Evolutionary conservation across 1,284 basidiomycete genomes (phyloP), one percentile per base, ranked within the genome.

Genomic region (Flammula alnicola): DNA sequence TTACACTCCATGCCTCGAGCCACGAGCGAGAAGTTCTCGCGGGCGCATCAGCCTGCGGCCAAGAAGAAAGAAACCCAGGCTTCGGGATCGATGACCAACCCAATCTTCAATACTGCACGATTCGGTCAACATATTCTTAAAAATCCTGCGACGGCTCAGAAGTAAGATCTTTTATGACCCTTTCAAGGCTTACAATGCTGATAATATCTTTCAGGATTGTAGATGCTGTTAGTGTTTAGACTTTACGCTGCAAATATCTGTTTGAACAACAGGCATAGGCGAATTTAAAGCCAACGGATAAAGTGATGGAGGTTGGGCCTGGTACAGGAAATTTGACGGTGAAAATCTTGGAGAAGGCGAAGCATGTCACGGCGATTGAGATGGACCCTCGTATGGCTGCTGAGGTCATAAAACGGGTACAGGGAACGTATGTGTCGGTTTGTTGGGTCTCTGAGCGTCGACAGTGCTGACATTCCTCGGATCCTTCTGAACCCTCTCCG

Each of bases 341-440:
- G 12, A 80, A 91, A 62, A 99, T 99, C 56, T 74, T 99, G 30
- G 93, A 98, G 63, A 91, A 95, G 70, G 91, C 91, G 54, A 95
- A 96, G 65, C 88, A 91, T 74, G 87, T 93, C 23, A 92, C 91
- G 0, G 96, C 95, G 1, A 86, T 98, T 23, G 97, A 99, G 70
- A 97, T 98, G 93, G 97, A 99, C 67, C 97, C 97, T 57, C 86
- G 97, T 30, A 98, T 99, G 96, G 96, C 95, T 14, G 95, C 95
- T 38, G 96, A 99, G 69, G 81, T 99, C 47, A 91, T 91, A 50
- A 99, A 99, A 72, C 88, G 97, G 60, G 95, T 99, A 1, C 91
- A 98, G 77, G 96, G 96, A 77, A 98, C 90, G 95, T 97, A 70
- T 77, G 93, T 88, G 39, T 47, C 17, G 19, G 19, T 17, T 30